These are phyloP conservation scores for Desmodesmus armatus DNA, from an alignment of 139 green algal genomes.

Conservation along the genomic window DNA sequence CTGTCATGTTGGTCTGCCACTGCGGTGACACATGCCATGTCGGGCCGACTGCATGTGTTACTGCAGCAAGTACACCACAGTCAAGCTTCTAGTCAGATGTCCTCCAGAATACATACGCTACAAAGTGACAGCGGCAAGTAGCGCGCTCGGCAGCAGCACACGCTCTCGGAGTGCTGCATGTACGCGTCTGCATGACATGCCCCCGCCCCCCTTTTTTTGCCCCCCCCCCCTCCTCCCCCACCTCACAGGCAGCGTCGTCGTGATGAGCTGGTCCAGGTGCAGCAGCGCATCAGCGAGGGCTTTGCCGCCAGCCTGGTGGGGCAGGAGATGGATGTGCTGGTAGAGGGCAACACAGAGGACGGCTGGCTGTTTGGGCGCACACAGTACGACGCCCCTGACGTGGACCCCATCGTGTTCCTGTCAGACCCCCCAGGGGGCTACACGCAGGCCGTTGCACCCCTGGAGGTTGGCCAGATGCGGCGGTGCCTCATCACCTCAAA, in stretches of 20 bases:
- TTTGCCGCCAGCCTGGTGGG: constrained; percentile 77
- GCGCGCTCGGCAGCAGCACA: too few species aligned
- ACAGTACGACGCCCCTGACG: constrained; percentile 71
- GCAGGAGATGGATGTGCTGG: constrained; percentile 49
- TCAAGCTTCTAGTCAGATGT: too few species aligned
- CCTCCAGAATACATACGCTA: too few species aligned
- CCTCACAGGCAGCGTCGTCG: constrained; percentile 69
- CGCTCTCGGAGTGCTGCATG: too few species aligned
- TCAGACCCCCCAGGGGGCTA: constrained; percentile 55
- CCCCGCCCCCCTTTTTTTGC: too few species aligned
- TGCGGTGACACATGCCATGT: too few species aligned
- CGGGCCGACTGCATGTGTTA: too few species aligned
- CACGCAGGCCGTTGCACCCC: constrained; percentile 22
- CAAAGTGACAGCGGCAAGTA: too few species aligned
- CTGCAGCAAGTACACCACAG: too few species aligned
- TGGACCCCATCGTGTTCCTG: constrained; percentile 88
- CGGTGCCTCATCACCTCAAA: constrained; percentile 69
- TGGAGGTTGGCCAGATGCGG: constrained; percentile 81
- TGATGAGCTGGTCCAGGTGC: constrained; percentile 82
- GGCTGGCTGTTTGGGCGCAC: constrained; percentile 81
- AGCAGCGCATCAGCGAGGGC: constrained; percentile 77
- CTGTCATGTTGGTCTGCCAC: too few species aligned
- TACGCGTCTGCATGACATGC: too few species aligned
- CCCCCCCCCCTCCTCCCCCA: too few species aligned
- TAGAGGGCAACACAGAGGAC: constrained; percentile 71